These are phyloP conservation scores for Calonectria pseudoreteaudii DNA, from an alignment of 2,329 filamentous ascomycete genomes.

Conservation along the genomic window DNA sequence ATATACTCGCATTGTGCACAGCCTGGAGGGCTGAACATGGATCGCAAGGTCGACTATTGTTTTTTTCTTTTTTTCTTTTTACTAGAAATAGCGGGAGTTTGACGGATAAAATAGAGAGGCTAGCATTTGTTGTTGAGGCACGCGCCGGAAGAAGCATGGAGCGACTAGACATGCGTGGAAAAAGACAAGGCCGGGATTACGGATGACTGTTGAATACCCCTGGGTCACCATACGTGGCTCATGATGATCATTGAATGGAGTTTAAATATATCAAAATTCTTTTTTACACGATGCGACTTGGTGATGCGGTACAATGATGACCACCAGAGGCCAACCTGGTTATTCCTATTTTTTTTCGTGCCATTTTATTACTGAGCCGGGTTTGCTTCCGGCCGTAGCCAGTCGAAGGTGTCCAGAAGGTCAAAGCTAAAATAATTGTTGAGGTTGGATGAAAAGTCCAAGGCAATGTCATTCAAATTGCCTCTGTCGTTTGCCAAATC, in stretches of 20 bases:
- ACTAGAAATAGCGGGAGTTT: background rate
- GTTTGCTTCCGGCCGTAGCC: constrained; percentile 34
- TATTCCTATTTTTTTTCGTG: background rate
- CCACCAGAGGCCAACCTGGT: background rate
- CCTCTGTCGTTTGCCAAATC: background rate
- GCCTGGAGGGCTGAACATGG: background rate
- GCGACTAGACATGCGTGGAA: background rate
- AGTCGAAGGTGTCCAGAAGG: constrained; percentile 59
- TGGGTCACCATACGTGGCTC: background rate
- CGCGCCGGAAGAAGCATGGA: background rate
- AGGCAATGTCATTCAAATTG: background rate
- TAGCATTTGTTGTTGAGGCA: background rate
- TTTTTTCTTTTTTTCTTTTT: background rate
- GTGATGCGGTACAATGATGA: background rate
- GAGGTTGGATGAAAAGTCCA: constrained; percentile 26
- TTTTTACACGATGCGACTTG: background rate
- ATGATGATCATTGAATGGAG: background rate
- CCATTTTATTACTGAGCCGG: background rate
- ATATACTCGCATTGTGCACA: background rate
- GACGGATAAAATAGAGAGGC: background rate
- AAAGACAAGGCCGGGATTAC: background rate
- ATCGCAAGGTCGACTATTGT: background rate
- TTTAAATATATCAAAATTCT: background rate
- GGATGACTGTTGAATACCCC: background rate
- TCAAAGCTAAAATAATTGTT: constrained; percentile 55